phyloP scores from a whole-genome alignment of 169 alveolate species.

The Cryptosporidium sp. region DNA sequence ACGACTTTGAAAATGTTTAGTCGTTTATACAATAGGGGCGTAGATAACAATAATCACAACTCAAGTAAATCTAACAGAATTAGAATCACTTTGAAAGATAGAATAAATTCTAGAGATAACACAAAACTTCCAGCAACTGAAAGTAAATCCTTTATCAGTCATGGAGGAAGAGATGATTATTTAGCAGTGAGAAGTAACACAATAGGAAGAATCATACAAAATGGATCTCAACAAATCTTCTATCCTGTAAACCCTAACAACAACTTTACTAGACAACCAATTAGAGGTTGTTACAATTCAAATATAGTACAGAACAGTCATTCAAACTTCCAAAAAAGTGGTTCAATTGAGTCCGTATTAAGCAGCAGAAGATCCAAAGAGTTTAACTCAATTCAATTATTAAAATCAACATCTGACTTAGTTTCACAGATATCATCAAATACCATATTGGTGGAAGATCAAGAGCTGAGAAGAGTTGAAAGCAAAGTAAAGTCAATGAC shows the following conservation, averaged over 20 bases:
- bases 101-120: conserved; percentile 20
- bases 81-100: conserved; percentile 29
- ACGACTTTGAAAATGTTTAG: conserved; percentile 25
- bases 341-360: background rate
- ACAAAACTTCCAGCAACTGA: background rate
- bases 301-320: conserved; percentile 19
- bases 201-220: conserved; percentile 22
- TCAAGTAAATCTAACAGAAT: conserved; percentile 18
- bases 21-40: conserved; percentile 38
- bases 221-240: conserved; percentile 45
- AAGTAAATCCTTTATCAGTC: background rate
- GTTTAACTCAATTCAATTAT: background rate
- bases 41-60: background rate
- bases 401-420: conserved; percentile 17
- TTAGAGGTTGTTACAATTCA: conserved; percentile 58
- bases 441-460: background rate
- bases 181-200: conserved; percentile 2
- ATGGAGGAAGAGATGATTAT: conserved; percentile 1
- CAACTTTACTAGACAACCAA: conserved; percentile 1
- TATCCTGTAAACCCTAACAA: conserved; percentile 43
- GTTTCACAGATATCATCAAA: background rate
- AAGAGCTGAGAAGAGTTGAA: background rate
- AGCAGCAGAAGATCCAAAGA: background rate
- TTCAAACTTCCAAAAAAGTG: background rate
- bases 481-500: background rate